Base-by-base conservation (phyloP, 768 basidiomycete species). In the Macrocybe gigantea region DNA sequence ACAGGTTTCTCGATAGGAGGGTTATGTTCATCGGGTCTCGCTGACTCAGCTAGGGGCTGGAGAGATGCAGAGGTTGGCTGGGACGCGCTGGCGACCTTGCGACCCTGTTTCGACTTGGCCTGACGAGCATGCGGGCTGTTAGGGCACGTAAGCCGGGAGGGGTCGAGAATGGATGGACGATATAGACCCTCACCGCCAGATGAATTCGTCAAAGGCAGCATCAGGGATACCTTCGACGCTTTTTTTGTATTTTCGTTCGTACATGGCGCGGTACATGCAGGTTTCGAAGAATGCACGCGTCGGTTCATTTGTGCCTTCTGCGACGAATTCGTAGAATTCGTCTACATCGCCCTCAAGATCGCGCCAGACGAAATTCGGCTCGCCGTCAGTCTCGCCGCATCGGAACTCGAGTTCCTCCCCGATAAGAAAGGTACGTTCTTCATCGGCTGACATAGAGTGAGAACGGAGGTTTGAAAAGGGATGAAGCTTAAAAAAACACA, bases 231-330 rank as follows among this genome's bases (percentile, higher is more conserved):
- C 78, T 47, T 89, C 84, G 8, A 89, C 88, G 55, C 79, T 80
- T 44, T 56, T 71, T 56, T 75, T 83, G 71, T 87, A 85, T 70
- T 93, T 94, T 67, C 93, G 81, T 62, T 99, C 96, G 64, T 86
- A 98, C 83, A 98, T 93, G 49, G 95, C 95, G 30, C 90, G 83
- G 57, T 95, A 89, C 77, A 97, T 88, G 67, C 93, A 90, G 22
- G 84, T 84, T 68, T 97, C 93, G 61, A 98, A 96, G 63, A 93
- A 88, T 11, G 80, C 85, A 41, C 83, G 79, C 0, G 91, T 94
- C 1, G 89, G 86, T 44, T 81, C 82, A 40, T 91, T 92, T 5
- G 83, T 83, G 9, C 75, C 78, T 3, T 81, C 72, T 29, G 89
- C 85, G 12, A 96, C 86, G 62, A 94, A 98, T 64, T 97, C 94